These are phyloP conservation scores for Eudorina sp. DNA, from an alignment of 139 green algal species.

Conservation along the genomic window DNA sequence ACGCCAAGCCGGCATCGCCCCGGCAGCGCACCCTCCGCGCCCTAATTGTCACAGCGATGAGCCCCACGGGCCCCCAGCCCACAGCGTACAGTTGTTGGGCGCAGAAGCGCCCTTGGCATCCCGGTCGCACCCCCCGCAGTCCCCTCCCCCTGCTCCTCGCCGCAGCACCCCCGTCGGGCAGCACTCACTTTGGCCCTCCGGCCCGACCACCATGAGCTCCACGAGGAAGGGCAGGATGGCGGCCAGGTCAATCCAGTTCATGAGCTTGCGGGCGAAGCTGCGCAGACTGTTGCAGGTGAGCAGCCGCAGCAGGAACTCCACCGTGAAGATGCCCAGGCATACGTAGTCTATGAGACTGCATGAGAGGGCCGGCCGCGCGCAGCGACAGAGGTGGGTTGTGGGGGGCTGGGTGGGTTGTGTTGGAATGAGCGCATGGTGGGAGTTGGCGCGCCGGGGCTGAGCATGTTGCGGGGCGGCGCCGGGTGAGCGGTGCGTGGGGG, in stretches of 20 bases:
- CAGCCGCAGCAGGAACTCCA: conserved; percentile 48
- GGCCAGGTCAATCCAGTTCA: conserved; percentile 42
- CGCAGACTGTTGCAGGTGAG: background rate
- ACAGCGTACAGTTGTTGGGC: too few species aligned
- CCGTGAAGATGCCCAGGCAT: conserved; percentile 51
- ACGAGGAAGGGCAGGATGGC: conserved; percentile 39
- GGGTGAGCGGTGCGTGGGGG: background rate
- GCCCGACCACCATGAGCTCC: conserved; percentile 10
- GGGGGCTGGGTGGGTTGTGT: background rate
- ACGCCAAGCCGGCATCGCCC: too few species aligned
- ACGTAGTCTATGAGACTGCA: conserved; percentile 53
- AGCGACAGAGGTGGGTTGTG: too few species aligned
- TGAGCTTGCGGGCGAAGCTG: background rate
- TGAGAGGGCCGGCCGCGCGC: too few species aligned
- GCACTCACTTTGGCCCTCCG: background rate
- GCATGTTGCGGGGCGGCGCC: background rate
- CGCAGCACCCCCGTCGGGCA: too few species aligned
- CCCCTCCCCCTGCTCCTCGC: too few species aligned
- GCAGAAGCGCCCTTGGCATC: too few species aligned
- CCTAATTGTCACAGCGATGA: too few species aligned
- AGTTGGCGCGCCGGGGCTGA: background rate
- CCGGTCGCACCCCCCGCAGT: too few species aligned
- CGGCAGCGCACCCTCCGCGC: too few species aligned
- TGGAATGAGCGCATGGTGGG: background rate
- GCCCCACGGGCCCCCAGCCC: too few species aligned